Evolutionary conservation across 1,284 basidiomycete genomes (phyloP), one percentile per base, ranked within the genome.

Genomic region (Austropuccinia psidii): DNA sequence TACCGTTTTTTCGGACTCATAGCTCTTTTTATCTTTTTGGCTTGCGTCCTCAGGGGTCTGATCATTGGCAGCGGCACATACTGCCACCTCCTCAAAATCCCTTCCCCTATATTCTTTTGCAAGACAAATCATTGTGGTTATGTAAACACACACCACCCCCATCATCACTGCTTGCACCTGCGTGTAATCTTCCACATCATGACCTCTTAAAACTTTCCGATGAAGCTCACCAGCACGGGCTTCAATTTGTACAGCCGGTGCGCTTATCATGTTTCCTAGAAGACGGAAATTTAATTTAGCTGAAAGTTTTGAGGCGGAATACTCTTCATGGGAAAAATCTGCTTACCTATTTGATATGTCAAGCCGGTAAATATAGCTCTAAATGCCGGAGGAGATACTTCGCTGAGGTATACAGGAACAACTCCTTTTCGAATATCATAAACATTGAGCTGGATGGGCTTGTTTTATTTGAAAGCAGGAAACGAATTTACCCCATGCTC

Each of bases 321-420:
- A 49, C 67, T 13, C 29, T 4, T 1, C 9, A 41, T 15, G 37
- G 39, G 39, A n/a, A 35, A 29, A n/a, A n/a, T n/a, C n/a, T n/a
- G n/a, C 64, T 90, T 90, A 74, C 90, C 89, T 50, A 92, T 79
- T 79, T 96, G 93, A 82, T 95, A 98, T 0, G 90, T 88, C 0
- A 95, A 86, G 76, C 94, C 94, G 21, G 90, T 89, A 85, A 95
- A 97, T 0, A 91, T 90, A 8, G 93, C 91, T 68, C 94, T 86
- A 86, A 96, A 98, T 0, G 91, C 92, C 0, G 93, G 88, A 0
- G 93, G 92, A 0, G 90, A 89, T 82, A 94, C 88, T 81, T 98
- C 95, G 2, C 88, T 86, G n/a, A 96, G 84, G 80, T 90, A 88
- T 78, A 93, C 90, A 1, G 90, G 90, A 76, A 91, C 88, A 83